phyloP scores from a whole-genome alignment of 106 monocot species.

The Cymbidium sinense region DNA sequence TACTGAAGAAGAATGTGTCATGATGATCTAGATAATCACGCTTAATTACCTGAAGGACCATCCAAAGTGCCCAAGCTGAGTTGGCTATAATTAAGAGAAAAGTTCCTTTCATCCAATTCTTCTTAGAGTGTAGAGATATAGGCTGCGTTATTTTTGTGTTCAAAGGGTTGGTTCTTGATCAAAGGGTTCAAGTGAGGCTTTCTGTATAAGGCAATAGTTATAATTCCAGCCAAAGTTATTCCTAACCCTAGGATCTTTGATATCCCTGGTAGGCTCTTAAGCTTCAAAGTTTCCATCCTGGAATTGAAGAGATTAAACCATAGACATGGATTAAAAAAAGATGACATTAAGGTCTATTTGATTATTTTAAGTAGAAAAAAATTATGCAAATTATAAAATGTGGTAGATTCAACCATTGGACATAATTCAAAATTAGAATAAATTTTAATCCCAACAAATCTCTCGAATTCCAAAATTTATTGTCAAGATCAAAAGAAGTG shows the following conservation, averaged over 20 bases:
- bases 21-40: too few relatives aligned
- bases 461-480: too few relatives aligned
- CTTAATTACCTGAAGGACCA: conserved; percentile 12
- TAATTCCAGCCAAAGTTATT: conserved; percentile 35
- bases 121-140: background rate
- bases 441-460: too few relatives aligned
- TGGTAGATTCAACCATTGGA: too few relatives aligned
- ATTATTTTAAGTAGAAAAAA: too few relatives aligned
- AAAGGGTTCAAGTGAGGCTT: conserved; percentile 23
- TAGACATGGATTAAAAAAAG: too few relatives aligned
- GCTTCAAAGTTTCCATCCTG: conserved; percentile 44
- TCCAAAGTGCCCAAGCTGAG: conserved; percentile 13
- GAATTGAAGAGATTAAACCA: too few relatives aligned
- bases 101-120: conserved; percentile 33
- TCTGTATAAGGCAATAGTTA: conserved; percentile 40
- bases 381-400: too few relatives aligned
- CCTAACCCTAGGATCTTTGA: conserved; percentile 38
- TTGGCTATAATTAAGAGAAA: conserved; percentile 25
- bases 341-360: too few relatives aligned
- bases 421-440: too few relatives aligned
- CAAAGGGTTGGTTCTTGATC: conserved; percentile 15
- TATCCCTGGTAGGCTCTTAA: conserved; percentile 41
- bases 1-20: too few relatives aligned
- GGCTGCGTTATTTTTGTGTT: background rate
- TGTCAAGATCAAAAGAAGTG: too few relatives aligned